A percentile compares a stretch with the other conserved stretches of the same genome.
Evolutionary conservation across 208 protist genomes (phyloP).

Genomic region (Crithidia expoeki): DNA sequence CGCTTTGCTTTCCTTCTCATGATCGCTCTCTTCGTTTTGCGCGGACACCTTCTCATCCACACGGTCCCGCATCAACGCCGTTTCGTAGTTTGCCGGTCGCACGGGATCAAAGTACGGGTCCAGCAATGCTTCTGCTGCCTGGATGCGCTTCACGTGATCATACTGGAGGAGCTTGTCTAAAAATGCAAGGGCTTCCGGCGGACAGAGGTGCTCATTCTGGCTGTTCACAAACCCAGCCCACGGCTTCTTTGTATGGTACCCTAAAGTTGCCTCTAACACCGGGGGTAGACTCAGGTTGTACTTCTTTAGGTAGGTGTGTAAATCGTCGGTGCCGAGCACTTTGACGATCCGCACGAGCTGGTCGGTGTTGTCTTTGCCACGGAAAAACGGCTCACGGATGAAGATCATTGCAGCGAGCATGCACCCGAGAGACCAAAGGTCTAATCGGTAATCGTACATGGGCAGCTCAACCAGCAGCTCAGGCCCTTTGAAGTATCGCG

Average conservation of each 20-base stretch:
- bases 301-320: conserved; percentile 97
- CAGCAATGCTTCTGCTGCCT: conserved; percentile 98
- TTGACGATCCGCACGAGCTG: conserved; percentile 97
- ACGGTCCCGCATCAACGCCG: conserved; percentile 8
- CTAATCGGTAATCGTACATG: conserved; percentile 99
- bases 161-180: conserved; percentile 98
- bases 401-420: conserved; percentile 99
- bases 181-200: conserved; percentile 98
- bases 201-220: conserved; percentile 96
- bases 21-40: conserved; percentile 31
- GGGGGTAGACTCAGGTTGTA: conserved; percentile 95
- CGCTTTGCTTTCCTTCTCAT: conserved; percentile 14
- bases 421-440: conserved; percentile 99
- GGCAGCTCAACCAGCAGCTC: conserved; percentile 98
- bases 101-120: conserved; percentile 98
- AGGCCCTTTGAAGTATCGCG: conserved; percentile 99
- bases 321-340: conserved; percentile 97
- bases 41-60: not conserved
- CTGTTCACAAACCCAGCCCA: conserved; percentile 94
- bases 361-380: conserved; percentile 99
- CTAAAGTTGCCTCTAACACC: conserved; percentile 91
- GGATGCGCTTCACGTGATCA: conserved; percentile 97
- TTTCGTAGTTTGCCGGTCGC: conserved; percentile 40
- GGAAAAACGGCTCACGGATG: conserved; percentile 99
- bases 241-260: conserved; percentile 88